These are phyloP conservation scores for Rhododendron williamsianum DNA, from an alignment of 148 eudicot species.

Conservation along the genomic window DNA sequence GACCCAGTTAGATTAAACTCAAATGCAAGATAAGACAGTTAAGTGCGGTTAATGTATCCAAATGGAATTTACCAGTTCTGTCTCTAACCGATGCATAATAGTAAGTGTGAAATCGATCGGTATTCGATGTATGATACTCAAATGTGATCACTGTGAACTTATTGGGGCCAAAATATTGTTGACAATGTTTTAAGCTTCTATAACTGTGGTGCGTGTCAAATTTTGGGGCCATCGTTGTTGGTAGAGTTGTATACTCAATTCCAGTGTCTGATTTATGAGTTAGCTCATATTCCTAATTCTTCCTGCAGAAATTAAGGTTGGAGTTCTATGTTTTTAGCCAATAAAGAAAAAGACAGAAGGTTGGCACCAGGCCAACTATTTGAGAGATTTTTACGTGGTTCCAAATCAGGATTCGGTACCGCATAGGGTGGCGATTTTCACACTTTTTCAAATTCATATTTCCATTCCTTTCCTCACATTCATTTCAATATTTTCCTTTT, in stretches of 20 bases:
- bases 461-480: background rate
- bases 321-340: background rate
- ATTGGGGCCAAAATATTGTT: background rate
- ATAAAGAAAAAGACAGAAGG: background rate
- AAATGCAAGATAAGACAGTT: background rate
- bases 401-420: background rate
- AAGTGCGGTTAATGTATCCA: background rate
- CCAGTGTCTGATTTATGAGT: background rate
- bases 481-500: no score
- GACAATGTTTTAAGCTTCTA: background rate
- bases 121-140: background rate
- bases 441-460: background rate
- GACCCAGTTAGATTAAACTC: background rate
- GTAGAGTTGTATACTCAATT: background rate
- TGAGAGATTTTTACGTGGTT: background rate
- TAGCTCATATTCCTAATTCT: background rate
- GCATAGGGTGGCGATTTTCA: background rate
- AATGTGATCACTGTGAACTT: background rate
- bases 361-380: background rate
- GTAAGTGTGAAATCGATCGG: background rate
- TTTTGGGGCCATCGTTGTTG: background rate
- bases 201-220: background rate
- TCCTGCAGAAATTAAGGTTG: background rate
- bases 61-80: no score
- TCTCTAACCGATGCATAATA: no score